These are phyloP conservation scores for Ogataea saltuana DNA, from an alignment of 805 yeast genomes.

Conservation along the genomic window DNA sequence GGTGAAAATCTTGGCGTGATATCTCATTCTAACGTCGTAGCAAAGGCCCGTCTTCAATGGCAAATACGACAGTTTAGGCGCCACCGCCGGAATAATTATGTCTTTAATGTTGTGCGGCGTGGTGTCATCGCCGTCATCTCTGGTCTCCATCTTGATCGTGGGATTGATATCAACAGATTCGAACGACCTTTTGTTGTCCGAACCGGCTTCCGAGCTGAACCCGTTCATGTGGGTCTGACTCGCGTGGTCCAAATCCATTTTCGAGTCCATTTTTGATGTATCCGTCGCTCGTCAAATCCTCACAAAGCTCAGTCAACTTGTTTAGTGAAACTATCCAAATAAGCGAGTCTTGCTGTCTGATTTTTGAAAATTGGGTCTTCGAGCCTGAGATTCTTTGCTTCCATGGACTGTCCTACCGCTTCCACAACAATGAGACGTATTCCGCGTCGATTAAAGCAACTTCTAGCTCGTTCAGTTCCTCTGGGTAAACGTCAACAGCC, in stretches of 20 bases:
- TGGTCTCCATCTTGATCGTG: slow-evolving; percentile 8
- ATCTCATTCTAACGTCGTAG: slow-evolving; percentile 96
- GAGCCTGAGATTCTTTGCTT: no score
- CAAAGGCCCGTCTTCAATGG: slow-evolving; percentile 90
- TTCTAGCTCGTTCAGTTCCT: neutral
- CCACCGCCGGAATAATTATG: slow-evolving; percentile 54
- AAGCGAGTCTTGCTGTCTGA: neutral
- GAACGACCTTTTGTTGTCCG: slow-evolving; percentile 2
- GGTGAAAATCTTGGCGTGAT: slow-evolving; percentile 92
- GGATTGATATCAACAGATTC: neutral
- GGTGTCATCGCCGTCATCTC: neutral
- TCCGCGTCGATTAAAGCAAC: no score
- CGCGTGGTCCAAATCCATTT: slow-evolving; percentile 21
- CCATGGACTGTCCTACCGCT: neutral
- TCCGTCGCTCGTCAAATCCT: neutral
- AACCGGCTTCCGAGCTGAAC: neutral
- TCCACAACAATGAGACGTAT: neutral
- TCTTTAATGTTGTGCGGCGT: slow-evolving; percentile 11
- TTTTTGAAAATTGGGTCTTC: no score
- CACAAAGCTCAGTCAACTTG: neutral
- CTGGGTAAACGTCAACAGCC: slow-evolving; percentile 5
- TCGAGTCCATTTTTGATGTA: slow-evolving; percentile 15
- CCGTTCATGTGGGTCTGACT: neutral
- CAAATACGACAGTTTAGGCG: slow-evolving; percentile 68
- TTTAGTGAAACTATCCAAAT: neutral